A percentile compares a stretch with the other conserved stretches of the same genome.
Conservation (phyloP, 225 moss, liverwort and hornwort genomes). For the Polytrichum commune region DNA sequence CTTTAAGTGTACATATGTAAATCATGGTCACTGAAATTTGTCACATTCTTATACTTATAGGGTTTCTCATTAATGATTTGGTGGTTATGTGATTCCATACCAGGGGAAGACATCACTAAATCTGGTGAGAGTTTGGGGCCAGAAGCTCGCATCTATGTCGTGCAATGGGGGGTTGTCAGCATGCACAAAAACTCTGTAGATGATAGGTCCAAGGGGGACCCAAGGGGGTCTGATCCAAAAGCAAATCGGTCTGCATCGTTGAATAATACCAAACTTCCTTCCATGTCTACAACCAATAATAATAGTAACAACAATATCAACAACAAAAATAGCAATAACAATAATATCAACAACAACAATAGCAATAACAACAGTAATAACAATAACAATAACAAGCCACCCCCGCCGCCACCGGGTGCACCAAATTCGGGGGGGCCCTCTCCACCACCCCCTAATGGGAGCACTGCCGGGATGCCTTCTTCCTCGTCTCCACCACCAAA, state of each 20-base stretch:
- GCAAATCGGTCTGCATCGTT: constrained; percentile 38
- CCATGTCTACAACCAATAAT: not conserved
- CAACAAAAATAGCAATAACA: not conserved
- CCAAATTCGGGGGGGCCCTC: constrained; percentile 5
- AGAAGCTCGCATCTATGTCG: constrained; percentile 69
- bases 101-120: constrained; percentile 75
- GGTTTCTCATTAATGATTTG: too few species aligned
- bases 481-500: too few species aligned
- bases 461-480: constrained; percentile 16
- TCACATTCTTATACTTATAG: too few species aligned
- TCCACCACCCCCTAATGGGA: constrained; percentile 22
- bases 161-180: constrained; percentile 64
- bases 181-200: constrained; percentile 41
- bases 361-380: not conserved
- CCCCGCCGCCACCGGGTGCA: not conserved
- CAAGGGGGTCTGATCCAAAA: constrained; percentile 2
- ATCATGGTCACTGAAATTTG: too few species aligned
- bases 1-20: too few species aligned
- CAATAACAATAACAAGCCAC: constrained; percentile 15
- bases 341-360: not conserved
- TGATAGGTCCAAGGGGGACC: not conserved
- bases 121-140: constrained; percentile 60
- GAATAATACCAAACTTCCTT: constrained; percentile 20
- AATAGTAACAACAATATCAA: not conserved
- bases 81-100: not conserved